Conservation (phyloP, 768 basidiomycete genomes). For the Strobilomyces dryophilus region DNA sequence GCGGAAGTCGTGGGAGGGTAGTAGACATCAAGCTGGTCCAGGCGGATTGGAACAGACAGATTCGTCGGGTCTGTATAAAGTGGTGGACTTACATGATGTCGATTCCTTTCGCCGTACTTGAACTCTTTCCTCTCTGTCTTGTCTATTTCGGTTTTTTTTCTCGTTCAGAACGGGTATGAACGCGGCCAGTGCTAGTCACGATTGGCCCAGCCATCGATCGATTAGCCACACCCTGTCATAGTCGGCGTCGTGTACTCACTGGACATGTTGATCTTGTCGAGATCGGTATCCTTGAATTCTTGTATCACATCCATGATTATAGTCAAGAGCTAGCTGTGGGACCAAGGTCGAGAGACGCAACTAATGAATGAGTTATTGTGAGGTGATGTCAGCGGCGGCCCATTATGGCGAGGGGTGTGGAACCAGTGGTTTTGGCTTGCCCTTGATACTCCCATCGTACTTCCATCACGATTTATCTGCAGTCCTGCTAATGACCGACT, state of each 20-base stretch:
- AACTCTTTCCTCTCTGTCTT: constrained; percentile 51
- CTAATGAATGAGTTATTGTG: too few species aligned
- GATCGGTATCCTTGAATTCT: constrained; percentile 27
- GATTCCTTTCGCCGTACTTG: constrained; percentile 43
- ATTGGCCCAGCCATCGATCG: neutral
- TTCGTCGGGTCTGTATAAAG: neutral
- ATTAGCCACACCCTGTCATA: neutral
- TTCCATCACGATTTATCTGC: too few species aligned
- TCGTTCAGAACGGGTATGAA: constrained; percentile 50
- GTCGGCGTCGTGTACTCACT: constrained; percentile 29
- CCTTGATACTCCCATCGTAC: too few species aligned
- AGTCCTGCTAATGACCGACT: too few species aligned
- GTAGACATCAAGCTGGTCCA: constrained; percentile 59
- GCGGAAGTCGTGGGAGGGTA: constrained; percentile 40
- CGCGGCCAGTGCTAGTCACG: constrained; percentile 39
- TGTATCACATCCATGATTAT: constrained; percentile 35
- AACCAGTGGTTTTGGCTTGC: too few species aligned
- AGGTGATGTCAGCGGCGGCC: too few species aligned
- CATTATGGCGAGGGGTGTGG: too few species aligned
- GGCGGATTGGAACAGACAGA: neutral
- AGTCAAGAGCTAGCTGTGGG: neutral
- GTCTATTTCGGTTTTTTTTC: constrained; percentile 43
- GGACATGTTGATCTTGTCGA: constrained; percentile 30
- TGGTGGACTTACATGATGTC: constrained; percentile 35
- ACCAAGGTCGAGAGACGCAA: too few species aligned